phyloP scores from a whole-genome alignment of 2,329 filamentous ascomycete genomes.

The Epichloe festucae region DNA sequence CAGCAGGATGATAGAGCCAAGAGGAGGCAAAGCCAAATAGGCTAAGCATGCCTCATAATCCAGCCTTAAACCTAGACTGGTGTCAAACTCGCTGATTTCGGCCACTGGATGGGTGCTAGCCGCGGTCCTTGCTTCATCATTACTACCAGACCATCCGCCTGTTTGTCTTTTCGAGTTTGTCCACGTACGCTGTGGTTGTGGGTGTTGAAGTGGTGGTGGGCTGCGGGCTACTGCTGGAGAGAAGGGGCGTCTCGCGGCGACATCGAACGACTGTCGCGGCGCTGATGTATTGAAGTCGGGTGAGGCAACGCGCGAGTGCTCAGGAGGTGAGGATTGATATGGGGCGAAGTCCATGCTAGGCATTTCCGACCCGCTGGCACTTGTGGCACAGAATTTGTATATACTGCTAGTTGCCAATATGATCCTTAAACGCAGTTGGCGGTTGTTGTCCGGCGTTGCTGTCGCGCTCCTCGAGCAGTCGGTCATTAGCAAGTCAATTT shows the following conservation, averaged over 20 bases:
- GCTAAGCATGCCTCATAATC: constrained; percentile 86
- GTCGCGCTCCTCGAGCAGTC: too few species aligned
- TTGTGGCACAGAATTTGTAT: background rate
- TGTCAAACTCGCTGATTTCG: constrained; percentile 75
- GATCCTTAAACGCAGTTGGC: too few species aligned
- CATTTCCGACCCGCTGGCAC: background rate
- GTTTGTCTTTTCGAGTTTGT: constrained; percentile 25
- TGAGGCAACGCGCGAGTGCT: constrained; percentile 68
- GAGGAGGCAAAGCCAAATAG: constrained; percentile 72
- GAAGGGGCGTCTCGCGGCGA: constrained; percentile 41
- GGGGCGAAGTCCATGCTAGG: constrained; percentile 80
- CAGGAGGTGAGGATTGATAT: constrained; percentile 86
- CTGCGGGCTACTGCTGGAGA: constrained; percentile 34
- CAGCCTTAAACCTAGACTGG: constrained; percentile 71
- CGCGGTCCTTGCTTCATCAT: constrained; percentile 14
- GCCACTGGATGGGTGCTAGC: constrained; percentile 26
- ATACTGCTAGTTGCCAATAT: too few species aligned
- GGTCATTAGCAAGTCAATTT: too few species aligned
- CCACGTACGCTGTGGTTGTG: constrained; percentile 47
- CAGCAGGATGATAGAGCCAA: constrained; percentile 72
- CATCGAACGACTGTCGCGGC: constrained; percentile 43
- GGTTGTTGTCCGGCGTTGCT: too few species aligned
- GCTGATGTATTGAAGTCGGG: constrained; percentile 32
- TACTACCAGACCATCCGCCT: constrained; percentile 10
- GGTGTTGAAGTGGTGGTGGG: constrained; percentile 30